Base-by-base conservation (phyloP, 306 rosid genomes). In the Vicia faba region DNA sequence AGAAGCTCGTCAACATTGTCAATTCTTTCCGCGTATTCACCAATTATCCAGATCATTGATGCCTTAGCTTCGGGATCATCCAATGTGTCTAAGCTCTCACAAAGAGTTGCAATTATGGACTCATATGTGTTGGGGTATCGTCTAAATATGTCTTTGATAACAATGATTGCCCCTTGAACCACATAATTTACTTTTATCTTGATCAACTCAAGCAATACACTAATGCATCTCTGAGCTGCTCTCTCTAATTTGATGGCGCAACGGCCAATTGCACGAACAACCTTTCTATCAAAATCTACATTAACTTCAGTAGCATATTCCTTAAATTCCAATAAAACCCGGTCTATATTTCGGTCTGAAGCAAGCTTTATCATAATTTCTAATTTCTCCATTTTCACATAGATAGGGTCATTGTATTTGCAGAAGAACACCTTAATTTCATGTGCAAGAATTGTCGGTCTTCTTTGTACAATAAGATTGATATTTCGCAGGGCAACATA, bases 21-120 rank as follows among this genome's bases (percentile, higher is more conserved):
- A 79, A 93, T 93, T 86, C 99, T 86, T 82, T 93, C 99, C 5
- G 99, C 99, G 68, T 93, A 93, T 69, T 93, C 99, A 44, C 99
- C 99, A 81, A 93, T 93, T 72, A 93, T 93, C 99, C 99, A 93
- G 46, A 93, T 93, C 99, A 93, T 93, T 11, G 99, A 93, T 35
- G 99, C 99, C 99, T 93, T 93, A 72, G 99, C 99, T 84, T 93
- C 99, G 0, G 99, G 99, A 80, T 93, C 99, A 70, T 93, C 99
- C 79, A 93, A 78, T 55, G 97, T 93, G 76, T 93, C 99, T 29
- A 93, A 85, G 84, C 95, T 93, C 84, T 93, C 99, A 25, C 99
- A 93, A 31, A 93, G 90, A 33, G 99, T 93, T 51, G 99, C 99
- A 85, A 93, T 93, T 72, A 93, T 93, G 78, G 99, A 93, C 81